Percentiles rank a stretch among this genome's conserved stretches.
Evolutionary conservation across 2,329 filamentous ascomycete species (phyloP).

Genomic region (Aspergillus terreus): DNA sequence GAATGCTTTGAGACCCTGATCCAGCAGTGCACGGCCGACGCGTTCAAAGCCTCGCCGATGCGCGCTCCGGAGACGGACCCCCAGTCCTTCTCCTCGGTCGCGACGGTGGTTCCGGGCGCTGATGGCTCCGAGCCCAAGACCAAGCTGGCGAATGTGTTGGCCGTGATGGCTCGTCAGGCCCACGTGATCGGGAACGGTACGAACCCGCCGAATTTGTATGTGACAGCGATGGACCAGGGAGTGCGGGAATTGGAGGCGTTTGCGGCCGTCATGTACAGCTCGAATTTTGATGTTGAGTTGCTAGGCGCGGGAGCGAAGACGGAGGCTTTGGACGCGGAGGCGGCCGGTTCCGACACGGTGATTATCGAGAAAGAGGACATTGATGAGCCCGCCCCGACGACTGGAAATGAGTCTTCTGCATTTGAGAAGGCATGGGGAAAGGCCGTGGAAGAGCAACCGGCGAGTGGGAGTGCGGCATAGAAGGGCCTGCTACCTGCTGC

Average conservation of each 20-base stretch:
- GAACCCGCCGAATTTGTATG: slow-evolving; percentile 43
- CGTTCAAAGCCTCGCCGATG: slow-evolving; percentile 59
- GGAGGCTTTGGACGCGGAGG: slow-evolving; percentile 7
- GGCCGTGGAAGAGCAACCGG: slow-evolving; percentile 26
- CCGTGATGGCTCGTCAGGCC: slow-evolving; percentile 85
- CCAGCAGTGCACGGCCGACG: slow-evolving; percentile 72
- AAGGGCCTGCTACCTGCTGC: not conserved
- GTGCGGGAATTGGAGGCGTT: slow-evolving; percentile 48
- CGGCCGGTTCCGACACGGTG: slow-evolving; percentile 11
- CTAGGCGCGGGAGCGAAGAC: slow-evolving; percentile 20
- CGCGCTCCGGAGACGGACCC: slow-evolving; percentile 42
- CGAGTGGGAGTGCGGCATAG: slow-evolving; percentile 5
- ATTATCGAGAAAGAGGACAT: slow-evolving; percentile 17
- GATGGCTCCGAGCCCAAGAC: slow-evolving; percentile 47
- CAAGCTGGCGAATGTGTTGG: slow-evolving; percentile 85
- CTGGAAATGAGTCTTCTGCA: slow-evolving; percentile 19
- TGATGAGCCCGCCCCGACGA: slow-evolving; percentile 3
- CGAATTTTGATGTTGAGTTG: slow-evolving; percentile 41
- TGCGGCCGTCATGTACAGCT: slow-evolving; percentile 48
- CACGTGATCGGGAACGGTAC: slow-evolving; percentile 77
- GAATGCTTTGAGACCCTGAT: slow-evolving; percentile 80
- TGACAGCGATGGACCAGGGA: slow-evolving; percentile 42
- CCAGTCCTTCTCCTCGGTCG: slow-evolving; percentile 39
- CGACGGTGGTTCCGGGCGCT: slow-evolving; percentile 35
- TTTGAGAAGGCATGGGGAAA: slow-evolving; percentile 38